These are phyloP conservation scores for Stenocarpella maydis DNA, from an alignment of 2,329 filamentous ascomycete species.

Conservation along the genomic window DNA sequence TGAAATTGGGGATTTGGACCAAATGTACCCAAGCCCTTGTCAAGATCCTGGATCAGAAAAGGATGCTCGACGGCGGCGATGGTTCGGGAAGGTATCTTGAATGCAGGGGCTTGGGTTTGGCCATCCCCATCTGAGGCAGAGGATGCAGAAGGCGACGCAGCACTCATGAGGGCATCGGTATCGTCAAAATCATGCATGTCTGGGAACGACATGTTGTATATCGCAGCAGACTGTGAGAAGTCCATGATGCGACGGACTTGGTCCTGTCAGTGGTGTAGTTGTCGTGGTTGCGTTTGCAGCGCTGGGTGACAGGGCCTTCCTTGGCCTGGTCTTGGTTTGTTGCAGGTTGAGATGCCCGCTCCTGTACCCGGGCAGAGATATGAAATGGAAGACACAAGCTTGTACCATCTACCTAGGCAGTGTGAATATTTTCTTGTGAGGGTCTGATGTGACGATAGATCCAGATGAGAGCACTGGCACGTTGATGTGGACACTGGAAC, in stretches of 20 bases:
- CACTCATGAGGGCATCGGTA: slow-evolving; percentile 17
- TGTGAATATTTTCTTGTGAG: background rate
- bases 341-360: background rate
- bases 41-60: slow-evolving; percentile 50
- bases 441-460: background rate
- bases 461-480: too few species aligned
- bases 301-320: background rate
- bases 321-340: background rate
- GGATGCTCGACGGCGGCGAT: slow-evolving; percentile 56
- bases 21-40: slow-evolving; percentile 52
- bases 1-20: slow-evolving; percentile 49
- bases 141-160: slow-evolving; percentile 10
- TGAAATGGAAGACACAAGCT: background rate
- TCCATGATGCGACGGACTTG: background rate
- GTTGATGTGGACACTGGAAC: too few species aligned
- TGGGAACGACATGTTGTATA: slow-evolving; percentile 14
- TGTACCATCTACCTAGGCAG: background rate
- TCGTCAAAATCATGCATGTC: slow-evolving; percentile 24
- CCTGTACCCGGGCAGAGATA: background rate
- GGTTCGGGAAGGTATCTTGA: slow-evolving; percentile 48
- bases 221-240: background rate
- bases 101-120: slow-evolving; percentile 45
- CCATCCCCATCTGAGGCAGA: slow-evolving; percentile 14
- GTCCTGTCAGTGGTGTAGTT: background rate
- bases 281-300: background rate